Evolutionary conservation across 2,329 filamentous ascomycete genomes (phyloP).

Genomic region (Leptographium procerum): DNA sequence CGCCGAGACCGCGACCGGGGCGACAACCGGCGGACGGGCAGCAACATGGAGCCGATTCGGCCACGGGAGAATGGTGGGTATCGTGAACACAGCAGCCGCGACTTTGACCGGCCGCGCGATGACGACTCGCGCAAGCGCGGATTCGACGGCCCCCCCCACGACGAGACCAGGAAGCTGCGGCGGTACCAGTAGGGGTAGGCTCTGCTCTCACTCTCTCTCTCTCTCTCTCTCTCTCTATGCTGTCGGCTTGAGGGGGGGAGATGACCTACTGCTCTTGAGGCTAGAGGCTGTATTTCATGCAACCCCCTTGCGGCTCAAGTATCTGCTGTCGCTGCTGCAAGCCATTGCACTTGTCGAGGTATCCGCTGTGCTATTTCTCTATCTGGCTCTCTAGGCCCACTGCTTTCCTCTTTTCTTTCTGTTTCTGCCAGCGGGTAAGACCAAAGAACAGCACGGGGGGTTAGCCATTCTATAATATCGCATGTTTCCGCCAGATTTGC

Average conservation of each 20-base stretch:
- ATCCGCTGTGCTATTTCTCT: neutral
- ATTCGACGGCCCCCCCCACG: conserved; percentile 69
- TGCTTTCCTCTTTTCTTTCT: conserved; percentile 10
- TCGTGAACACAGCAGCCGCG: conserved; percentile 17
- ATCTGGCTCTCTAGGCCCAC: conserved; percentile 3
- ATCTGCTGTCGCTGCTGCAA: neutral
- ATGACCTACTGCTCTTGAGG: too few relatives aligned
- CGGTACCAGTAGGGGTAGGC: conserved; percentile 52
- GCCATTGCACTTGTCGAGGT: neutral
- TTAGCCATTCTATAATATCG: neutral
- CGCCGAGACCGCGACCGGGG: conserved; percentile 38
- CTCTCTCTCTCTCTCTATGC: too few relatives aligned
- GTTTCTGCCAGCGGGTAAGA: conserved; percentile 10
- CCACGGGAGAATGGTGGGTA: conserved; percentile 19
- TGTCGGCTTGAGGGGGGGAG: too few relatives aligned
- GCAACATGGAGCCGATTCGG: conserved; percentile 18
- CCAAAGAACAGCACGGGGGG: neutral
- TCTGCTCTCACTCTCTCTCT: too few relatives aligned
- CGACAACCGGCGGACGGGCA: conserved; percentile 24
- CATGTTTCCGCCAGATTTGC: neutral
- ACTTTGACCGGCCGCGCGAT: conserved; percentile 28
- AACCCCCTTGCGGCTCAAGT: too few relatives aligned
- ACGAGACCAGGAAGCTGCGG: conserved; percentile 60
- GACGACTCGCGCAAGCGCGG: conserved; percentile 54
- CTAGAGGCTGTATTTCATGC: too few relatives aligned